These are phyloP conservation scores for Cutaneotrichosporon cavernicola DNA, from an alignment of 1,284 basidiomycete species.

Conservation along the genomic window DNA sequence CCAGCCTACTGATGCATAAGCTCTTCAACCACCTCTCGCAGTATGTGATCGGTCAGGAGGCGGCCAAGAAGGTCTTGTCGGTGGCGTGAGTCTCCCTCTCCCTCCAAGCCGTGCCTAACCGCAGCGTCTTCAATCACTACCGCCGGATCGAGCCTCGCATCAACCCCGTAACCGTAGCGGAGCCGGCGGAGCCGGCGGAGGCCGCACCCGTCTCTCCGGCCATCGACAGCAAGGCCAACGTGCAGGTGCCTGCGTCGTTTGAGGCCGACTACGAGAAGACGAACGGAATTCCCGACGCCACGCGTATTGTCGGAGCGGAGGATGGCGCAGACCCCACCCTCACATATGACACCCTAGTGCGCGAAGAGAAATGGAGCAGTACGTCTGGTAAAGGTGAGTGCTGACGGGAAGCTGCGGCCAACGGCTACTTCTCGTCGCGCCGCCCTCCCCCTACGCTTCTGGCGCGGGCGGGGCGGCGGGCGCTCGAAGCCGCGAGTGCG, in stretches of 20 bases:
- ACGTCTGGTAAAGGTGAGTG: constrained; percentile 16
- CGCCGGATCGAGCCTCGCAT: constrained; percentile 59
- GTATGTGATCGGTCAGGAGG: constrained; percentile 88
- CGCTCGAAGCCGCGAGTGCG: constrained; percentile 1
- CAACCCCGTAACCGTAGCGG: constrained; percentile 57
- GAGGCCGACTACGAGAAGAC: constrained; percentile 32
- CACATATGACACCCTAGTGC: constrained; percentile 37
- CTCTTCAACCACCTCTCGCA: constrained; percentile 82
- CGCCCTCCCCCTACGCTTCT: constrained; percentile 52
- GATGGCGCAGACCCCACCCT: constrained; percentile 43
- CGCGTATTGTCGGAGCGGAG: constrained; percentile 32
- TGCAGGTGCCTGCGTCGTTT: constrained; percentile 26
- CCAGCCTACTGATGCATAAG: constrained; percentile 51
- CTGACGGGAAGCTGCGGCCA: constrained; percentile 35
- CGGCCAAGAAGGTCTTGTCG: constrained; percentile 86
- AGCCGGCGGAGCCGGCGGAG: constrained; percentile 23
- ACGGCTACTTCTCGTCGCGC: constrained; percentile 52
- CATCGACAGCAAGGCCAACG: constrained; percentile 10
- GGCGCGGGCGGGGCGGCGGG: constrained; percentile 17
- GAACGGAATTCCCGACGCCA: constrained; percentile 30
- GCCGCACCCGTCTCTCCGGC: constrained; percentile 3
- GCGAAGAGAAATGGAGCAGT: constrained; percentile 46
- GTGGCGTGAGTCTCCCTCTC: constrained; percentile 67
- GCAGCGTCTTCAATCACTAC: constrained; percentile 88
- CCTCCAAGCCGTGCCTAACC: constrained; percentile 2